Evolutionary conservation across 768 basidiomycete species (phyloP).

Genomic region (Lentinula sp.): DNA sequence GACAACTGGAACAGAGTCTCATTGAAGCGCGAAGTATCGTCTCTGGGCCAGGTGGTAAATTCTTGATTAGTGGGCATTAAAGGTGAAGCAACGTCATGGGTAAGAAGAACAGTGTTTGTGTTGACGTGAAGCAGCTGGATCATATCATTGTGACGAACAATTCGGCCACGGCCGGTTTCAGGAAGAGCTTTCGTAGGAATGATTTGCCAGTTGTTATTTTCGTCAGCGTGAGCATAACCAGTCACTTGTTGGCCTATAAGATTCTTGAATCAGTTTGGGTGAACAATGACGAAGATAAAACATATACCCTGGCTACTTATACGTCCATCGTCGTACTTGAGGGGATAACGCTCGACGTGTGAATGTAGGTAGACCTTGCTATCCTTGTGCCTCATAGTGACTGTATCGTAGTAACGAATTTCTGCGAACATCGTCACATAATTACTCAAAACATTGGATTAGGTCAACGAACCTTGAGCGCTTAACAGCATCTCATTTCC

Average conservation of each 20-base stretch:
- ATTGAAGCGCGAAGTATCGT: constrained; percentile 71
- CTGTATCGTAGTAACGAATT: constrained; percentile 85
- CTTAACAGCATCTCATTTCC: constrained; percentile 92
- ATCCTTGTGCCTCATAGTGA: constrained; percentile 87
- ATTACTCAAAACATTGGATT: not conserved
- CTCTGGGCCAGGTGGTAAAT: constrained; percentile 87
- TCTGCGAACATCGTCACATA: constrained; percentile 40
- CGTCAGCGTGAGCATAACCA: constrained; percentile 89
- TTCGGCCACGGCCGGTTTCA: constrained; percentile 86
- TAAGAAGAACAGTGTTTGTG: constrained; percentile 78
- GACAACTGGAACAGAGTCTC: constrained; percentile 85
- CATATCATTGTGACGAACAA: constrained; percentile 85
- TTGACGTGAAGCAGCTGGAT: constrained; percentile 85
- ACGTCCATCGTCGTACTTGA: constrained; percentile 93
- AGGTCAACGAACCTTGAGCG: constrained; percentile 67
- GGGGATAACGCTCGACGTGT: constrained; percentile 84
- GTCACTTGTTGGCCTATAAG: constrained; percentile 87
- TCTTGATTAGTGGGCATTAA: constrained; percentile 98
- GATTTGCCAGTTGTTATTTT: constrained; percentile 94
- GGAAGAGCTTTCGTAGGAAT: constrained; percentile 94
- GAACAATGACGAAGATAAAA: not conserved
- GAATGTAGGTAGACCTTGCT: constrained; percentile 94
- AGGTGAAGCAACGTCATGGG: constrained; percentile 96
- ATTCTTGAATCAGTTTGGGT: not conserved
- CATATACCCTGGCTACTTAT: constrained; percentile 82